Base-by-base conservation (phyloP, 371 early-diverging fungal species). In the Sporodiniella umbellata region DNA sequence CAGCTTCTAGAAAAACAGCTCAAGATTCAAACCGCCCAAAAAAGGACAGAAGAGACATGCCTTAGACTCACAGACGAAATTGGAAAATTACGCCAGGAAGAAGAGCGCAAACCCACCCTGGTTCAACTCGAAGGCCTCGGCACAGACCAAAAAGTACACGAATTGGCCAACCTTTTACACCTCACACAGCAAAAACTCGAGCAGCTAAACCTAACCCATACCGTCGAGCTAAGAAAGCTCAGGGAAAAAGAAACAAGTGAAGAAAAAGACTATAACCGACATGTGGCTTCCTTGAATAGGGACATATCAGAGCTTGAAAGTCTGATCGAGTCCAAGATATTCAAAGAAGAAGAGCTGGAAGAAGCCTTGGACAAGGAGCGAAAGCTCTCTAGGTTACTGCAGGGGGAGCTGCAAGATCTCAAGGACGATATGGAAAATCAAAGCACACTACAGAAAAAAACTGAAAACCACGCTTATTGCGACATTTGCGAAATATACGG, bases 41-140 rank as follows among this genome's bases (percentile, higher is more conserved):
- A 80, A 45, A 83, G 81, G 58, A 72, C 82, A 23, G 86, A 90
- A 51, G 78, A 64, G 4, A 87, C 87, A 57, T 83, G 86, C 53
- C 61, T 86, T 39, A 84, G 85, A 44, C 62, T 89, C 40, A 84
- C 86, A 72, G 88, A 88, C 26, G 91, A 90, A 58, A 80, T 87
- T 5, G 87, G 87, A 53, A 78, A 76, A 47, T 62, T 90, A 22
- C 84, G 83, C 48, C 64, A 75, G 1, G 87, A 86, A 60, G 78
- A 77, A 42, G 47, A 51, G 42, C 46, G 62, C 58, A 48, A 52
- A 8, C 56, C 48, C 14, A 31, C 28, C 3, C 23, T 51, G 0
- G 11, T 47, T 6, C 38, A 39, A 8, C 25, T 30, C 7, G 61
- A 64, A 12, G 64, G 53, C 24, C 30, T 43, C 7, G 64, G 31